Evolutionary conservation across 768 basidiomycete genomes (phyloP), one percentile per base, ranked within the genome.

Genomic region (Lactifluus piperatus): DNA sequence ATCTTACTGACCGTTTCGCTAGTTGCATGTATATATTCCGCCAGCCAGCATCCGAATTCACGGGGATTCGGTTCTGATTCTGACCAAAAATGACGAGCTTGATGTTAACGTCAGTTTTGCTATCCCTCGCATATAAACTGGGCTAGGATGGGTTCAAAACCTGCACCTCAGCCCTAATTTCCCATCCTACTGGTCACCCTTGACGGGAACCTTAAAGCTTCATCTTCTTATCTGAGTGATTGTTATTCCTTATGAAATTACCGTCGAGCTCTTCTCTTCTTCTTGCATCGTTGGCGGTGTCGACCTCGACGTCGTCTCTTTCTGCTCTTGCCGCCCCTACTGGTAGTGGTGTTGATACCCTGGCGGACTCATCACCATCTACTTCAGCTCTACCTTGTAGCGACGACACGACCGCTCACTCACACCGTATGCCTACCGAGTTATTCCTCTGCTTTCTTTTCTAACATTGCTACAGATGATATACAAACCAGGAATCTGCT

Each of bases 211-310:
- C 26, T 45, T 39, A 32, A 24, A 36, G 2, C 29, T 43, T 51
- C 52, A 20, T 29, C 37, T n/a, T n/a, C n/a, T n/a, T 30, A 20
- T 54, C 58, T n/a, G n/a, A 65, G 60, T 46, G 52, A 20, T 7
- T 55, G 18, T 51, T 52, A 58, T 49, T 49, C 62, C 56, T 43
- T 60, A 72, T 72, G 71, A 69, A 62, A 55, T 47, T 71, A 51
- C 64, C 69, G 2, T 55, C 69, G 41, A 70, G 71, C 65, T 71
- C 71, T 46, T 72, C 71, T n/a, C 43, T 72, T 44, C 16, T 72
- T 54, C 58, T 72, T 41, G 71, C 70, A 8, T 64, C 69, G 18
- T 65, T 72, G 47, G 71, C 70, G 18, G 58, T 66, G 41, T 59
- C 58, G 36, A 64, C 68, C 4, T 68, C 71, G 0, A 70, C 70